phyloP scores from a whole-genome alignment of 2,329 filamentous ascomycete genomes.

The Talaromyces sp. region DNA sequence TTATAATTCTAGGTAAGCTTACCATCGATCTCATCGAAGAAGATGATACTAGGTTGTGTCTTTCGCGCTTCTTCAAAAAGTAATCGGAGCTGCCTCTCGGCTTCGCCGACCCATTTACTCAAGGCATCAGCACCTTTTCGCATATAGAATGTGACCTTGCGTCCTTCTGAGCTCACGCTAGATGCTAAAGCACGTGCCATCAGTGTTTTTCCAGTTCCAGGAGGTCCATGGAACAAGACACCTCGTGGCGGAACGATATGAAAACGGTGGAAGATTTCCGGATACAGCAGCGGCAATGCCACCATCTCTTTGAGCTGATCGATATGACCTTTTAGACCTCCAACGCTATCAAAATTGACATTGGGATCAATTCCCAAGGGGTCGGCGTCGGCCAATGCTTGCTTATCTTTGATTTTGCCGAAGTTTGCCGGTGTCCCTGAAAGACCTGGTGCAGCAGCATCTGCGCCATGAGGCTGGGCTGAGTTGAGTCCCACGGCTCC shows the following conservation, averaged over 20 bases:
- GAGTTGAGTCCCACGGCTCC: conserved; percentile 51
- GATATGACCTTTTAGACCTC: conserved; percentile 87
- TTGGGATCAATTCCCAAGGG: conserved; percentile 88
- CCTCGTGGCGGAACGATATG: conserved; percentile 91
- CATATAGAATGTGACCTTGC: conserved; percentile 99
- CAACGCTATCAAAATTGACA: conserved; percentile 91
- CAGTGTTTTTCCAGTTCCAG: conserved; percentile 96
- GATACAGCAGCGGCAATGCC: conserved; percentile 85
- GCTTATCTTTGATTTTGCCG: conserved; percentile 89
- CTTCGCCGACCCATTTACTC: conserved; percentile 98
- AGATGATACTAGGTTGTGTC: conserved; percentile 97
- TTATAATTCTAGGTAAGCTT: conserved; percentile 14
- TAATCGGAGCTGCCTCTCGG: conserved; percentile 87
- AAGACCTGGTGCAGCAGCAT: conserved; percentile 50
- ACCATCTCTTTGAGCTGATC: conserved; percentile 99
- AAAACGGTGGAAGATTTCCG: conserved; percentile 86
- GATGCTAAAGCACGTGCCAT: conserved; percentile 89
- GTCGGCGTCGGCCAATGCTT: conserved; percentile 87
- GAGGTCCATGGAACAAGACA: conserved; percentile 93
- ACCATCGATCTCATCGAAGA: conserved; percentile 98
- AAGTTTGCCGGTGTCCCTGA: conserved; percentile 72
- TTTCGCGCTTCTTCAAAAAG: conserved; percentile 94
- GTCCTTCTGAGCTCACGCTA: conserved; percentile 79
- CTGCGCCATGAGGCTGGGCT: conserved; percentile 53
- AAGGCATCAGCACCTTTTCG: conserved; percentile 95